Conservation (phyloP, 2,329 filamentous ascomycete genomes). For the Zarea fungicola region DNA sequence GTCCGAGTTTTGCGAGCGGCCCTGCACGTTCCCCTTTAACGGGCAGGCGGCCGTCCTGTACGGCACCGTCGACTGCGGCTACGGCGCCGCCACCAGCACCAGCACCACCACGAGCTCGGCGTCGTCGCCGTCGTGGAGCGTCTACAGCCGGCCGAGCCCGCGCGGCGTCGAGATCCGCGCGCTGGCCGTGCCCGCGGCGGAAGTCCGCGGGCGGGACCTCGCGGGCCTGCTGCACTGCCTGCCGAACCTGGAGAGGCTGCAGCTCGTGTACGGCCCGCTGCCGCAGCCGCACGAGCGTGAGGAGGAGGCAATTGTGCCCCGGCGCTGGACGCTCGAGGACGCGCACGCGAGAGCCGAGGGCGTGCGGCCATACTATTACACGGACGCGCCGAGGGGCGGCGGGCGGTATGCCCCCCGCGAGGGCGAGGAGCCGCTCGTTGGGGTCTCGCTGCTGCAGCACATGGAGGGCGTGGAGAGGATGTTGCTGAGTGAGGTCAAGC, state of each 20-base stretch:
- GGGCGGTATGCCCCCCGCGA: background rate
- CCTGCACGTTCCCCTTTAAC: slow-evolving; percentile 7
- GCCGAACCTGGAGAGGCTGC: background rate
- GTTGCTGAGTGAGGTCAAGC: slow-evolving; percentile 1
- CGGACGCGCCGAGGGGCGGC: background rate
- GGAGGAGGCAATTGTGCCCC: slow-evolving; percentile 4
- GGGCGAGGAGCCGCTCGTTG: background rate
- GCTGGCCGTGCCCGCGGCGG: background rate
- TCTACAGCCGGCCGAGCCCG: background rate
- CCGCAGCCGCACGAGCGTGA: slow-evolving; percentile 7
- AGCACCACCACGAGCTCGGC: too few species aligned
- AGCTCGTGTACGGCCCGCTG: slow-evolving; percentile 1
- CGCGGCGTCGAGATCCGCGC: background rate
- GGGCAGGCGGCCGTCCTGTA: slow-evolving; percentile 2
- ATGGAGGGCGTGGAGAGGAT: background rate
- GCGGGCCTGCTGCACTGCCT: slow-evolving; percentile 1
- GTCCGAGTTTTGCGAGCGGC: background rate
- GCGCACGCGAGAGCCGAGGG: background rate
- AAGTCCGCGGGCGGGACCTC: background rate
- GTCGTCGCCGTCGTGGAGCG: background rate
- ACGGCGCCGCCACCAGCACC: background rate
- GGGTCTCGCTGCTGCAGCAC: background rate
- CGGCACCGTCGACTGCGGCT: slow-evolving; percentile 5
- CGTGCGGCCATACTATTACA: background rate
- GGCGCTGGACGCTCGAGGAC: background rate